A percentile compares a stretch with the other conserved stretches of the same genome.
phyloP scores from a whole-genome alignment of 2,329 filamentous ascomycete species.

The Alternaria rosae region DNA sequence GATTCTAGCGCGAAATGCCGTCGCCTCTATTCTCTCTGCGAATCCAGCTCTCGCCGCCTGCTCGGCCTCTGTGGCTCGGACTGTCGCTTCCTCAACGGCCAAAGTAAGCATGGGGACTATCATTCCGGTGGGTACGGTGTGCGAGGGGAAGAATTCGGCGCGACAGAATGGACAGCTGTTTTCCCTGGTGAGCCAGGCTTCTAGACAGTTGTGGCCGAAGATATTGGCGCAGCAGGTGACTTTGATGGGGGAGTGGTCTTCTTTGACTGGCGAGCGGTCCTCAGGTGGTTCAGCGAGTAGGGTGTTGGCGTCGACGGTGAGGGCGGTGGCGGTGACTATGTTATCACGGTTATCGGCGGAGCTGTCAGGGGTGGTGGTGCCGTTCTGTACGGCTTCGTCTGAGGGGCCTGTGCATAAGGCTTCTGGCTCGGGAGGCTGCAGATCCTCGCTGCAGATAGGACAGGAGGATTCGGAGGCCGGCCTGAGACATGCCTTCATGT shows the following conservation, averaged over 20 bases:
- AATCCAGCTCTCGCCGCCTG: not conserved
- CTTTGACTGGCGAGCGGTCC: too few relatives aligned
- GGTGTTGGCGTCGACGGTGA: not conserved
- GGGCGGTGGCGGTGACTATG: not conserved
- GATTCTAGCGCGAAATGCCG: too few relatives aligned
- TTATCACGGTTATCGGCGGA: not conserved
- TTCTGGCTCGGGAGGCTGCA: not conserved
- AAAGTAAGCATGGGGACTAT: too few relatives aligned
- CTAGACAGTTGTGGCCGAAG: not conserved
- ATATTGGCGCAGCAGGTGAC: constrained; percentile 2
- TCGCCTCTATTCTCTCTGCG: not conserved
- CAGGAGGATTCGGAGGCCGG: not conserved
- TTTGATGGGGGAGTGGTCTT: not conserved
- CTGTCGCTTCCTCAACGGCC: too few relatives aligned
- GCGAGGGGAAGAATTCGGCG: not conserved
- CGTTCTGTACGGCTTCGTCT: not conserved
- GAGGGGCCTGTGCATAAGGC: not conserved
- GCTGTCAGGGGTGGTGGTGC: not conserved
- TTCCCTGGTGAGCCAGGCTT: not conserved
- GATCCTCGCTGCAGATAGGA: not conserved
- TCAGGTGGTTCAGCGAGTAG: too few relatives aligned
- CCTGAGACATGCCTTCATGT: not conserved
- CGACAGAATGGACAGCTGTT: constrained; percentile 4
- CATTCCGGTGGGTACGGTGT: not conserved
- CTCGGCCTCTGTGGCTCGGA: not conserved